Percentiles rank a stretch among this genome's conserved stretches.
Evolutionary conservation across 2,329 filamentous ascomycete genomes (phyloP).

Genomic region (Arthrobotrys conoides): DNA sequence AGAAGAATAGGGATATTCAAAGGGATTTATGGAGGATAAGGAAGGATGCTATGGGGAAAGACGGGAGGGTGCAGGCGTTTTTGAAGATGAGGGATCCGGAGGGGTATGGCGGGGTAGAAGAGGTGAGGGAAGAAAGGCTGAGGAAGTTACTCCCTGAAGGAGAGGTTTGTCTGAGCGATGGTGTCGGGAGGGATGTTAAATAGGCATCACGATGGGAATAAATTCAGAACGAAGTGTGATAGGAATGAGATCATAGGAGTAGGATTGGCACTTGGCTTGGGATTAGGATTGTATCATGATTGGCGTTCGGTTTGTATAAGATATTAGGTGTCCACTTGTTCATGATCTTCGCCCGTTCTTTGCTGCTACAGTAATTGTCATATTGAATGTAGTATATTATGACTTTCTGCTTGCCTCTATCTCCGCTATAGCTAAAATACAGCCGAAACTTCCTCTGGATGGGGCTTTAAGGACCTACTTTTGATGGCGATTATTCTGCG

Average conservation of each 20-base stretch:
- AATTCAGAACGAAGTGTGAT: not conserved
- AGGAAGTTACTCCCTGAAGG: slow-evolving; percentile 68
- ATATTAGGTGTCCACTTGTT: not conserved
- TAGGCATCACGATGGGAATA: not conserved
- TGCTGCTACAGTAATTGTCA: slow-evolving; percentile 5
- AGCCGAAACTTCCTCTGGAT: slow-evolving; percentile 2
- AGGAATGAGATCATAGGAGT: not conserved
- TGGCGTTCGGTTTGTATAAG: slow-evolving; percentile 18
- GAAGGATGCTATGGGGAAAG: slow-evolving; percentile 71
- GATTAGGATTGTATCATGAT: slow-evolving; percentile 22
- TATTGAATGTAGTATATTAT: slow-evolving; percentile 31
- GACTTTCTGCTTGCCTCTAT: slow-evolving; percentile 22
- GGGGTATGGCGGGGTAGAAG: slow-evolving; percentile 64
- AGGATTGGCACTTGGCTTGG: not conserved
- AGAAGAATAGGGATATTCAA: slow-evolving; percentile 77
- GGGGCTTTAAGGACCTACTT: slow-evolving; percentile 1
- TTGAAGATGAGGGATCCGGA: slow-evolving; percentile 78
- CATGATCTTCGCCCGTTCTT: not conserved
- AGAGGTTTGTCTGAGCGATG: slow-evolving; percentile 69
- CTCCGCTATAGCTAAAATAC: slow-evolving; percentile 50
- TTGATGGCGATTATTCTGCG: not conserved
- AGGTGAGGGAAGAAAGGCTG: slow-evolving; percentile 69
- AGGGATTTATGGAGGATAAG: slow-evolving; percentile 73
- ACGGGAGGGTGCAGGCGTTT: slow-evolving; percentile 82
- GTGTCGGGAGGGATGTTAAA: slow-evolving; percentile 62